Conservation (phyloP, 345 rosid species). For the Eucalyptus fibrosa region DNA sequence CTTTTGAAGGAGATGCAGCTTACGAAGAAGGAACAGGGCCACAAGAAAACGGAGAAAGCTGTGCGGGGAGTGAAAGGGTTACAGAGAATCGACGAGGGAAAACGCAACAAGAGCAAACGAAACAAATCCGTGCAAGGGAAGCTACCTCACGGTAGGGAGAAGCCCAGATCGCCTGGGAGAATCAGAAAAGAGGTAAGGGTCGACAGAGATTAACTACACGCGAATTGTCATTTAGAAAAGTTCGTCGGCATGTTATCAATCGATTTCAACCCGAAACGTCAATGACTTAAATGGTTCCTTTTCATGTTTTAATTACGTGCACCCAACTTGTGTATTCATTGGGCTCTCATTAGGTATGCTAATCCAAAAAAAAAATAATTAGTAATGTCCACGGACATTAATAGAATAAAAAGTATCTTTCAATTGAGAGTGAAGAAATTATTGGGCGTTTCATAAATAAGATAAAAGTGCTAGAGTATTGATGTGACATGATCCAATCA, state of each 20-base stretch:
- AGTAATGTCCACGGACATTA: not conserved
- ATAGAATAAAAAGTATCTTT: not conserved
- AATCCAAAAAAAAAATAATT: no score
- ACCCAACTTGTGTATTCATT: not conserved
- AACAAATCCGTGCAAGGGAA: no score
- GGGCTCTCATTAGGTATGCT: not conserved
- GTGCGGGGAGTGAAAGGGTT: no score
- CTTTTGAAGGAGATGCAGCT: no score
- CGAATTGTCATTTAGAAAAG: not conserved
- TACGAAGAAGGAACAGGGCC: no score
- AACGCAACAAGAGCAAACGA: no score
- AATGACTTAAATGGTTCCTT: not conserved
- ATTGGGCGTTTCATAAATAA: not conserved
- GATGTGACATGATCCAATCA: rapidly evolving
- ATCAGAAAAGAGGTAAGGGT: no score
- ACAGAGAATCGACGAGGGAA: no score
- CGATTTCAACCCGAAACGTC: not conserved
- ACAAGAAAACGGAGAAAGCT: no score
- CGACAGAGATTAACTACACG: not conserved
- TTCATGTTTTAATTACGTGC: not conserved
- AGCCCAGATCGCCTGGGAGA: no score
- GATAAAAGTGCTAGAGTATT: not conserved
- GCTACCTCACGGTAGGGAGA: no score
- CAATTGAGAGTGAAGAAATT: not conserved
- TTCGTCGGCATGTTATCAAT: not conserved